These are phyloP conservation scores for Aspergillus hiratsukae DNA, from an alignment of 2,329 filamentous ascomycete genomes.

Conservation along the genomic window DNA sequence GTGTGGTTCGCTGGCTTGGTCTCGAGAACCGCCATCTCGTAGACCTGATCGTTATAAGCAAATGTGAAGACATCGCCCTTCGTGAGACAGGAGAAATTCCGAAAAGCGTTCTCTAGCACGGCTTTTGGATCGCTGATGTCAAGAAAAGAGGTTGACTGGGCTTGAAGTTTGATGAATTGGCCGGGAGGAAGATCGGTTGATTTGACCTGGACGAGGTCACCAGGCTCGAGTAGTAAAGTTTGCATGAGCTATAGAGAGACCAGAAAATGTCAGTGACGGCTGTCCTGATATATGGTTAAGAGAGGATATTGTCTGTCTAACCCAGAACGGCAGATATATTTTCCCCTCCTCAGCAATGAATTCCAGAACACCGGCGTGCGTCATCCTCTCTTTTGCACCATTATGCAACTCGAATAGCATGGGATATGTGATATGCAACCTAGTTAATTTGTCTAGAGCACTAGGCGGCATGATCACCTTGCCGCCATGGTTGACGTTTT, in stretches of 20 bases:
- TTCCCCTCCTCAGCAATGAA: conserved; percentile 97
- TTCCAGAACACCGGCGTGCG: conserved; percentile 91
- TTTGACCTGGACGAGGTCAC: conserved; percentile 91
- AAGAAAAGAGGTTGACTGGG: conserved; percentile 87
- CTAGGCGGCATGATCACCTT: conserved; percentile 98
- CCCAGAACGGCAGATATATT: conserved; percentile 94
- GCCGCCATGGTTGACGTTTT: conserved; percentile 89
- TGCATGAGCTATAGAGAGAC: conserved; percentile 71
- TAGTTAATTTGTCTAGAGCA: conserved; percentile 91
- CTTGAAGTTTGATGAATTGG: conserved; percentile 91
- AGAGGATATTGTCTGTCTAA: conserved; percentile 37
- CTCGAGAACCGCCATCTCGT: conserved; percentile 88
- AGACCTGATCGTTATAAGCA: conserved; percentile 89
- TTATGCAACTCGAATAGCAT: conserved; percentile 96
- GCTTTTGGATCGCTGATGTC: conserved; percentile 97
- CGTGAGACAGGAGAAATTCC: conserved; percentile 90
- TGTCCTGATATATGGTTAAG: not conserved
- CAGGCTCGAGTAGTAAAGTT: conserved; percentile 80
- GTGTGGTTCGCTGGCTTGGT: conserved; percentile 80
- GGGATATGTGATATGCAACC: conserved; percentile 93
- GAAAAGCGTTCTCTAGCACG: conserved; percentile 92
- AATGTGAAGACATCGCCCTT: conserved; percentile 96
- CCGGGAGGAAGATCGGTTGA: conserved; percentile 89
- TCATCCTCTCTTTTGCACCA: conserved; percentile 71
- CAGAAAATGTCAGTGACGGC: conserved; percentile 3